These are phyloP conservation scores for Candolleomyces efflorescens DNA, from an alignment of 768 basidiomycete genomes.

Conservation along the genomic window DNA sequence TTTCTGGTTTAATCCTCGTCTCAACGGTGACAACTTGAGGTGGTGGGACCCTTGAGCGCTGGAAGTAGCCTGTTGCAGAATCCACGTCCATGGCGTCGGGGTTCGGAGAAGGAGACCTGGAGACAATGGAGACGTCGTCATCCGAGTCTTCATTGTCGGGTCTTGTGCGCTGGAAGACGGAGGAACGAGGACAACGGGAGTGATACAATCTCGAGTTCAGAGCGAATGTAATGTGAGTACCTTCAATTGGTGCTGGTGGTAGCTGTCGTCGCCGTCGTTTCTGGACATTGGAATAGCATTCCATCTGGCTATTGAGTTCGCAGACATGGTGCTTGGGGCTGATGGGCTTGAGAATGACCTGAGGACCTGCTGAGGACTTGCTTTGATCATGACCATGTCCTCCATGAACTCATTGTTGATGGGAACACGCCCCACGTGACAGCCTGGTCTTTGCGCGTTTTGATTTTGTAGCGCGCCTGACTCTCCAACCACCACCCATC, in stretches of 20 bases:
- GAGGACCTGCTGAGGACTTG: background rate
- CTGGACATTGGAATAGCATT: slow-evolving; percentile 57
- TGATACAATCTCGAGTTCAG: slow-evolving; percentile 36
- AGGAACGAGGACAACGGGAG: slow-evolving; percentile 50
- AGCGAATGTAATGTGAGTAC: slow-evolving; percentile 59
- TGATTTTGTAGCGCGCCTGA: background rate
- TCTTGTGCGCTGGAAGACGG: slow-evolving; percentile 61
- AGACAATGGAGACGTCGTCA: slow-evolving; percentile 69
- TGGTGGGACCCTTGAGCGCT: slow-evolving; percentile 25
- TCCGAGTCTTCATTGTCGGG: slow-evolving; percentile 57
- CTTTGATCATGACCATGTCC: too few species aligned
- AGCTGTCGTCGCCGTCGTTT: slow-evolving; percentile 6
- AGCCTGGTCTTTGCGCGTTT: background rate
- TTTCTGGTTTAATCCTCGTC: slow-evolving; percentile 72
- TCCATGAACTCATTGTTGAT: too few species aligned
- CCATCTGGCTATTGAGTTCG: slow-evolving; percentile 63
- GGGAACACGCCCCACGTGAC: slow-evolving; percentile 20
- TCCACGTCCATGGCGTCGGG: slow-evolving; percentile 49
- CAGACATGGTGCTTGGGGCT: slow-evolving; percentile 46
- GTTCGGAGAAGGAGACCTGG: slow-evolving; percentile 71
- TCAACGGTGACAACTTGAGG: slow-evolving; percentile 76
- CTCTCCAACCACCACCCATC: background rate
- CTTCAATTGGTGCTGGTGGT: slow-evolving; percentile 41
- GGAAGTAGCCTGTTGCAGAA: slow-evolving; percentile 60
- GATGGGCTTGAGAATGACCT: background rate